Evolutionary conservation across 2,329 filamentous ascomycete species (phyloP), one percentile per base, ranked within the genome.

Genomic region (Xylogone sp.): DNA sequence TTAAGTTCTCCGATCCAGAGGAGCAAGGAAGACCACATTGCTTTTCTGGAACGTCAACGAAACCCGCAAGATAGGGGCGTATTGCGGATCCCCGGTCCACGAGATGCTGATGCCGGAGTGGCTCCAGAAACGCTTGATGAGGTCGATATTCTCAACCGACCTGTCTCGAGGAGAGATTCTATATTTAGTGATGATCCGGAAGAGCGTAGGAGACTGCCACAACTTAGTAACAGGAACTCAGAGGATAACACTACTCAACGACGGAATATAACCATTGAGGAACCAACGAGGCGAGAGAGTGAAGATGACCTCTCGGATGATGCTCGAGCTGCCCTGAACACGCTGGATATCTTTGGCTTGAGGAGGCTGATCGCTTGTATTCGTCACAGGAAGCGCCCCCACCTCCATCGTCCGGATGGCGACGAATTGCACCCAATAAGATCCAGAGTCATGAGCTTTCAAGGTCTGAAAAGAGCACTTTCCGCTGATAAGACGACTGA

Each of bases 11-110:
- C 81, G 1, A 68, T 71, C 3, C 75, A 72, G 45, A 67, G 81
- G 45, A 75, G 78, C 29, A 77, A 87, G 43, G 87, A 90, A 50
- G 87, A 92, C 55, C 90, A 96, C 63, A 95, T 97, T 62, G 88
- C 88, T 5, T 94, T 97, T 62, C 68, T 97, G 13, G 84, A 96
- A 67, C 86, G 87, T 27, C 93, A 97, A 67, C 82, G 91, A 34
- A 86, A 89, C 51, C 77, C 76, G 1, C 83, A 84, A 55, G 85
- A 88, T 51, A 86, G 83, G 49, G 84, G 85, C 29, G 83, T 91
- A 0, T 73, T 97, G 43, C 86, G 90, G 42, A 97, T 99, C 61
- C 94, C 94, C 0, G 92, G 92, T 19, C 94, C 94, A 1, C 79
- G 92, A 60, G 94, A 97, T 64, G 92, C 87, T 46, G 94, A 99